Percentiles rank a stretch among this genome's conserved stretches.
phyloP scores from a whole-genome alignment of 345 rosid species.

The Rhodamnia rubescens region DNA sequence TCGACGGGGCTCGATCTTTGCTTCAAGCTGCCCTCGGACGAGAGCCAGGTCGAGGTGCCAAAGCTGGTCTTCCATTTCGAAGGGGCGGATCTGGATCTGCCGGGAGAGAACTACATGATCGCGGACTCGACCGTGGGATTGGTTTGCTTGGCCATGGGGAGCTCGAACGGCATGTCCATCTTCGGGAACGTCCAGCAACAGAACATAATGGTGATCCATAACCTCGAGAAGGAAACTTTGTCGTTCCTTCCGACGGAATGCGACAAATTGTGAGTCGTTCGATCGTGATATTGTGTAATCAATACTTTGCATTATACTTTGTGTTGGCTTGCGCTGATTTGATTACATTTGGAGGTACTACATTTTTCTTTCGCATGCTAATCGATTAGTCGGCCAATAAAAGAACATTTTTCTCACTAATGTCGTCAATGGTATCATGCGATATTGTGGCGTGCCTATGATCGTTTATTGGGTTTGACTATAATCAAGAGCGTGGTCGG shows the following conservation, averaged over 20 bases:
- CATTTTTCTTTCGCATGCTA: not conserved
- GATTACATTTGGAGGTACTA: not conserved
- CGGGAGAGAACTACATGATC: conserved; percentile 72
- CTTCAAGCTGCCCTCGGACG: conserved; percentile 36
- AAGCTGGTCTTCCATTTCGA: conserved; percentile 60
- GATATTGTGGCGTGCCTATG: not conserved
- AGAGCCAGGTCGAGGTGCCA: conserved; percentile 39
- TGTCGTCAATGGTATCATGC: not conserved
- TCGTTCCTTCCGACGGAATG: conserved; percentile 66
- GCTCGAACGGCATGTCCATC: conserved; percentile 77
- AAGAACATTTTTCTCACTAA: not conserved
- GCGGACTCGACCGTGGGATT: conserved; percentile 48
- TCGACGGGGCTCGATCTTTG: conserved; percentile 78
- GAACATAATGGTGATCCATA: conserved; percentile 58
- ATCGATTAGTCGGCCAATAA: not conserved
- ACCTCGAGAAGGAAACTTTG: conserved; percentile 52
- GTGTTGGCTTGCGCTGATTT: not conserved
- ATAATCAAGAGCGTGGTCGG: not conserved
- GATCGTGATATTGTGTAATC: not conserved
- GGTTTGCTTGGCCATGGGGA: conserved; percentile 81
- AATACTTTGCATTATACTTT: not conserved
- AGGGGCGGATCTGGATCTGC: conserved; percentile 72
- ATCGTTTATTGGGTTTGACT: not conserved
- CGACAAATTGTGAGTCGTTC: conserved; percentile 26
- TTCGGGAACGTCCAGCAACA: conserved; percentile 94